Evolutionary conservation across 768 basidiomycete genomes (phyloP).

Genomic region (Leccinum boreale): DNA sequence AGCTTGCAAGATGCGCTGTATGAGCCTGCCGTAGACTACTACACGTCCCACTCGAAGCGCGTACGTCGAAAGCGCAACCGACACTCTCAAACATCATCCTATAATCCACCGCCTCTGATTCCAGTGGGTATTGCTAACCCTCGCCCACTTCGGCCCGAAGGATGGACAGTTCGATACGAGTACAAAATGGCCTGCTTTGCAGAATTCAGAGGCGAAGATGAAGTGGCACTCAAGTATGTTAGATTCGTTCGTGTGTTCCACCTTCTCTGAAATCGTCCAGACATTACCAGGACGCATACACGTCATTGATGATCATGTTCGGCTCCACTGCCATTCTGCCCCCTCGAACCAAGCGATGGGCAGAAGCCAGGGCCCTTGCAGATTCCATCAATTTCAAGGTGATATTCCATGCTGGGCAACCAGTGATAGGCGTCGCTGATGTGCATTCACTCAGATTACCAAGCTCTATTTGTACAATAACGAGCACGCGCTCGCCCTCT

Average conservation of each 20-base stretch:
- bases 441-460: constrained; percentile 53
- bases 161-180: too few relatives aligned
- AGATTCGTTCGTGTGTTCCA: too few relatives aligned
- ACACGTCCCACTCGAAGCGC: constrained; percentile 88
- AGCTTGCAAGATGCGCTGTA: constrained; percentile 88
- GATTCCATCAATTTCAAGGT: constrained; percentile 94
- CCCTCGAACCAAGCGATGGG: constrained; percentile 96
- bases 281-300: constrained; percentile 76
- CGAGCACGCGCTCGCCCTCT: too few relatives aligned
- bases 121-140: too few relatives aligned
- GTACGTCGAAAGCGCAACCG: constrained; percentile 34
- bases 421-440: neutral
- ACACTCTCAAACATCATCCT: too few relatives aligned
- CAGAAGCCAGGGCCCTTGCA: constrained; percentile 95
- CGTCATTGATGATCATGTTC: constrained; percentile 82
- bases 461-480: constrained; percentile 24
- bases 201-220: too few relatives aligned
- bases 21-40: constrained; percentile 90
- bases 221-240: too few relatives aligned
- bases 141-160: too few relatives aligned
- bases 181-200: too few relatives aligned
- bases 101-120: too few relatives aligned
- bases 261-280: too few relatives aligned
- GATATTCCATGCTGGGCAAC: constrained; percentile 1
- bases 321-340: constrained; percentile 81